These are phyloP conservation scores for Botrytis sinoallii DNA, from an alignment of 2,329 filamentous ascomycete genomes.

Conservation along the genomic window DNA sequence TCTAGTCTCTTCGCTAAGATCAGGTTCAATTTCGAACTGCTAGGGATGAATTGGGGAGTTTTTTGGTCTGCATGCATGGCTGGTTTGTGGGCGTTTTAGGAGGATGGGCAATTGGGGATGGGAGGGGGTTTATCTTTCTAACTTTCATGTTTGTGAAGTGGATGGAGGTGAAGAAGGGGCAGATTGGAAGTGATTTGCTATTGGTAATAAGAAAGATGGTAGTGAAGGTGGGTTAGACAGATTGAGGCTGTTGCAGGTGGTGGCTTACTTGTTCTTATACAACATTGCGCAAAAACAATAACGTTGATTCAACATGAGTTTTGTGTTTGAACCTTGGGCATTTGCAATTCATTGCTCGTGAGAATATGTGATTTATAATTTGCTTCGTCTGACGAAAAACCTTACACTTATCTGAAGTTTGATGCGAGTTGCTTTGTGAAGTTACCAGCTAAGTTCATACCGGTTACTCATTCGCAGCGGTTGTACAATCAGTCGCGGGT, in stretches of 20 bases:
- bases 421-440: not conserved
- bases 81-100: conserved; percentile 8
- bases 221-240: not conserved
- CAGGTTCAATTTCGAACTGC: not conserved
- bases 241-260: not conserved
- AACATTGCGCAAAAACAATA: not conserved
- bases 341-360: not conserved
- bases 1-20: conserved; percentile 4
- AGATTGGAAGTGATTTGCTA: not conserved
- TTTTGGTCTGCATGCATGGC: conserved; percentile 17
- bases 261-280: not conserved
- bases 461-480: no score
- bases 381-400: no score
- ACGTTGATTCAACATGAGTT: not conserved
- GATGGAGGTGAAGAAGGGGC: not conserved
- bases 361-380: not conserved
- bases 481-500: not conserved
- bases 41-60: conserved; percentile 10
- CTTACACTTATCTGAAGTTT: not conserved
- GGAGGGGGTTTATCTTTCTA: not conserved
- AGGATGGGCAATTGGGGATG: not conserved
- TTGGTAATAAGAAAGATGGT: not conserved
- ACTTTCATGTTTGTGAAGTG: conserved; percentile 1
- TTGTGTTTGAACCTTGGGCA: not conserved
- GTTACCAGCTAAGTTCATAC: not conserved